These are phyloP conservation scores for Exophiala alcalophila DNA, from an alignment of 2,329 filamentous ascomycete genomes.

Conservation along the genomic window DNA sequence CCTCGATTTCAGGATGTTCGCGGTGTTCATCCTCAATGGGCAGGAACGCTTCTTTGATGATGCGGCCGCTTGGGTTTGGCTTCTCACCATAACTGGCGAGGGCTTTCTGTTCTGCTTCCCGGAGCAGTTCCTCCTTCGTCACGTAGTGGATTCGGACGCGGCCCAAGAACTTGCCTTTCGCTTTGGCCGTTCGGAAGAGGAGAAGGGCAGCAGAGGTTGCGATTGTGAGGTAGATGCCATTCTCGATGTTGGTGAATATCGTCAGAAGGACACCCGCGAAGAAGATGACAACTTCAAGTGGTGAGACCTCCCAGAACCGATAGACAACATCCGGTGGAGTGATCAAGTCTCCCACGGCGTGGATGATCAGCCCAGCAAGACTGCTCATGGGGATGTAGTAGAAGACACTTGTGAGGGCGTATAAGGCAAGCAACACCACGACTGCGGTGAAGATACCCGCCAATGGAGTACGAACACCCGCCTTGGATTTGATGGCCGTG, in stretches of 20 bases:
- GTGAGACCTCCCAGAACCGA: conserved; percentile 91
- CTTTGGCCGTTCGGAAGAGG: conserved; percentile 76
- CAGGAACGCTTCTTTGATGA: conserved; percentile 44
- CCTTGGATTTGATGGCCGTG: conserved; percentile 94
- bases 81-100: conserved; percentile 24
- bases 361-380: conserved; percentile 85
- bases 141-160: conserved; percentile 61
- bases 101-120: too few relatives aligned
- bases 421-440: conserved; percentile 83
- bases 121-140: conserved; percentile 21
- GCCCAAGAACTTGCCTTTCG: conserved; percentile 78
- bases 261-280: conserved; percentile 87
- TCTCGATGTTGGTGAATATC: conserved; percentile 80
- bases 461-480: conserved; percentile 84
- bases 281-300: conserved; percentile 87
- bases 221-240: conserved; percentile 86
- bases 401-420: conserved; percentile 81
- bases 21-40: conserved; percentile 52
- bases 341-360: conserved; percentile 87
- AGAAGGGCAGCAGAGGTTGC: conserved; percentile 71
- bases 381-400: conserved; percentile 83
- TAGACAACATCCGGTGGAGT: conserved; percentile 86
- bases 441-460: conserved; percentile 82
- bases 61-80: conserved; percentile 28
- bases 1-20: conserved; percentile 48